Conservation (phyloP, 352 stramenopile species). For the Globisporangium alternatum region DNA sequence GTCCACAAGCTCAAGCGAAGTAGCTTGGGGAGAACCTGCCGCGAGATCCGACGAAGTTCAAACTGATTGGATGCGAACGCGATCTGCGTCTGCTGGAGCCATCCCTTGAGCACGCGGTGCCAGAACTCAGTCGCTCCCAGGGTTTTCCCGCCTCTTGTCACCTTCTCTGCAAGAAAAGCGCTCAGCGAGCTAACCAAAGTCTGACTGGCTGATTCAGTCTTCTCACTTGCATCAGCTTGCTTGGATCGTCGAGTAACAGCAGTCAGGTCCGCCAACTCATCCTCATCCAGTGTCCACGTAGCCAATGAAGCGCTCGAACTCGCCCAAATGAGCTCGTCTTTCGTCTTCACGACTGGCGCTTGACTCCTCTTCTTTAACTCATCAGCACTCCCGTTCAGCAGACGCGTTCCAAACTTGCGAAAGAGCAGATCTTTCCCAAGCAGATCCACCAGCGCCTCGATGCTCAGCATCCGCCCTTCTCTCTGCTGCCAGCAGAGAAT, state of each 20-base stretch:
- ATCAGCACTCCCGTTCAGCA: not conserved
- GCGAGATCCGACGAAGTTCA: conserved; percentile 62
- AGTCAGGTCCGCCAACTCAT: conserved; percentile 12
- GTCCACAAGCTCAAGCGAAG: conserved; percentile 56
- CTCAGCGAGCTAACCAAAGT: conserved; percentile 3
- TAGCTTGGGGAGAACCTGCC: conserved; percentile 52
- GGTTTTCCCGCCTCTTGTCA: not conserved
- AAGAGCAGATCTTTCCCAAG: conserved; percentile 35
- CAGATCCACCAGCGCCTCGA: conserved; percentile 49
- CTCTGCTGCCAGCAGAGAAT: conserved; percentile 58
- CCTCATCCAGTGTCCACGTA: conserved; percentile 38
- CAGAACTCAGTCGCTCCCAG: conserved; percentile 25
- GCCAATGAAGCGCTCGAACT: conserved; percentile 2
- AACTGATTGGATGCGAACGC: conserved; percentile 59
- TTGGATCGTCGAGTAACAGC: not conserved
- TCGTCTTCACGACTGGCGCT: no score
- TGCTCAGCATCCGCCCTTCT: conserved; percentile 66
- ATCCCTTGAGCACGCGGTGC: conserved; percentile 33
- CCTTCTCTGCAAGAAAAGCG: conserved; percentile 2
- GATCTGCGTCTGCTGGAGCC: conserved; percentile 32
- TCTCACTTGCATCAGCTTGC: not conserved
- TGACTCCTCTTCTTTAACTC: not conserved
- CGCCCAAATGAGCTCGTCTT: conserved; percentile 1
- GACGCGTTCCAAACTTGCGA: not conserved
- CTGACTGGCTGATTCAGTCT: not conserved